A percentile compares a stretch with the other conserved stretches of the same genome.
phyloP scores from a whole-genome alignment of 2,329 filamentous ascomycete species.

The Colletotrichum limetticola region DNA sequence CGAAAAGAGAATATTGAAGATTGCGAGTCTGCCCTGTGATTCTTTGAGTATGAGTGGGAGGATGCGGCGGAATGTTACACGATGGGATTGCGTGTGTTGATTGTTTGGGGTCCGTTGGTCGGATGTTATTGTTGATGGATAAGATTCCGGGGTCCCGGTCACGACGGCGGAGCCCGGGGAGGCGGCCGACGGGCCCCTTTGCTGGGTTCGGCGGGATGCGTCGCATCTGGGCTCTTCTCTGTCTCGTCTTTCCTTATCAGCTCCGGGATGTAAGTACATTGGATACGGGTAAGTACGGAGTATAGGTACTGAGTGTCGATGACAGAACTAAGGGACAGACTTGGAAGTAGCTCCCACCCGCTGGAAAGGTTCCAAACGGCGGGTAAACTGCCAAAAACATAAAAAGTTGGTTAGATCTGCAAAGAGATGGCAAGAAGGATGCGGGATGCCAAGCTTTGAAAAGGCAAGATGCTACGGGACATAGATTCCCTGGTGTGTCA shows the following conservation, averaged over 20 bases:
- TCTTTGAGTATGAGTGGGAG: background rate
- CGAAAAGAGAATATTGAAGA: background rate
- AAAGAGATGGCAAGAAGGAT: background rate
- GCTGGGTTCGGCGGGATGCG: background rate
- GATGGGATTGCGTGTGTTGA: background rate
- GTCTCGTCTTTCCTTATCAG: background rate
- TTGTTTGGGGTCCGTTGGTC: background rate
- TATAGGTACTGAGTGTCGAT: too few species aligned
- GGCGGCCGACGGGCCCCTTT: background rate
- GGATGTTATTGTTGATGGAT: slow-evolving; percentile 1
- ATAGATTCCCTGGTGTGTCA: background rate
- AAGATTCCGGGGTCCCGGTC: slow-evolving; percentile 21
- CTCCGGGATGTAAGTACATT: background rate
- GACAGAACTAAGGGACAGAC: background rate
- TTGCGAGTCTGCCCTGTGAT: too few species aligned
- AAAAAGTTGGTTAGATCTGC: background rate
- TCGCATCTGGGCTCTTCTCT: background rate
- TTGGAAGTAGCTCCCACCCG: background rate
- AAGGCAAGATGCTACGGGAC: background rate
- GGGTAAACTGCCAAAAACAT: background rate
- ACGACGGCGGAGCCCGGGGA: slow-evolving; percentile 3
- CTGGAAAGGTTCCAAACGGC: background rate
- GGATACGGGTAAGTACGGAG: background rate
- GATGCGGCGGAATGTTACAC: background rate
- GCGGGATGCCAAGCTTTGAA: background rate